Percentiles rank a stretch among this genome's conserved stretches.
These are phyloP conservation scores for Ustilago tritici DNA, from an alignment of 1,284 basidiomycete genomes.

Conservation along the genomic window DNA sequence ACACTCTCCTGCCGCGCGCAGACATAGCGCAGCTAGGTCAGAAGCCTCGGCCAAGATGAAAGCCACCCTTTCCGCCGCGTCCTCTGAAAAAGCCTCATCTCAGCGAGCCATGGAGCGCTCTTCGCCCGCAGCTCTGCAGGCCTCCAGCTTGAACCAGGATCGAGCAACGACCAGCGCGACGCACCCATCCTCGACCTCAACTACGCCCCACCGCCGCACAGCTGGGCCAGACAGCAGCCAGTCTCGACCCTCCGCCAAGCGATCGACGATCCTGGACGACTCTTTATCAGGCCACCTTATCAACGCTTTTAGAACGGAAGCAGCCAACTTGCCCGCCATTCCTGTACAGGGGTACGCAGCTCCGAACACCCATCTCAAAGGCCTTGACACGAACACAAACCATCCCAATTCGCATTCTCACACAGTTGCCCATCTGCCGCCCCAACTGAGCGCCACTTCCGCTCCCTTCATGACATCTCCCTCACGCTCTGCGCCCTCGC, in stretches of 20 bases:
- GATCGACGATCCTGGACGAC: conserved; percentile 13
- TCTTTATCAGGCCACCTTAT: conserved; percentile 15
- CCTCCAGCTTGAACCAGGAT: not conserved
- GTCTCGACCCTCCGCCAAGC: conserved; percentile 6
- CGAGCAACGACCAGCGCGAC: conserved; percentile 2
- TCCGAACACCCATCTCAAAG: conserved; percentile 2
- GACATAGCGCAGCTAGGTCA: conserved; percentile 36
- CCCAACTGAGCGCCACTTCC: conserved; percentile 11
- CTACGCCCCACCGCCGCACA: conserved; percentile 13
- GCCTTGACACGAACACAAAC: not conserved
- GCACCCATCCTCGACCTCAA: conserved; percentile 8
- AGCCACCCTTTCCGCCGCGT: conserved; percentile 45
- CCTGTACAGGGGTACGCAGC: conserved; percentile 30
- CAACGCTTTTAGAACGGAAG: conserved; percentile 19
- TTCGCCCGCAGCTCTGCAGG: not conserved
- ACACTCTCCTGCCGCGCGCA: conserved; percentile 14
- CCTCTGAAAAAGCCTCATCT: conserved; percentile 25
- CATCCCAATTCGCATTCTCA: conserved; percentile 2
- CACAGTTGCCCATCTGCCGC: conserved; percentile 9
- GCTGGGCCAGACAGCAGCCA: conserved; percentile 7
- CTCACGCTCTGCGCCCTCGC: conserved; percentile 31
- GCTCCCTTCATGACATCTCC: conserved; percentile 38
- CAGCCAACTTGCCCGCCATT: conserved; percentile 30
- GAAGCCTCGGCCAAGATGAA: conserved; percentile 51
- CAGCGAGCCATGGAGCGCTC: conserved; percentile 17